Evolutionary conservation across 108 stramenopile genomes (phyloP).

Genomic region (Chaetoceros tenuissimus): DNA sequence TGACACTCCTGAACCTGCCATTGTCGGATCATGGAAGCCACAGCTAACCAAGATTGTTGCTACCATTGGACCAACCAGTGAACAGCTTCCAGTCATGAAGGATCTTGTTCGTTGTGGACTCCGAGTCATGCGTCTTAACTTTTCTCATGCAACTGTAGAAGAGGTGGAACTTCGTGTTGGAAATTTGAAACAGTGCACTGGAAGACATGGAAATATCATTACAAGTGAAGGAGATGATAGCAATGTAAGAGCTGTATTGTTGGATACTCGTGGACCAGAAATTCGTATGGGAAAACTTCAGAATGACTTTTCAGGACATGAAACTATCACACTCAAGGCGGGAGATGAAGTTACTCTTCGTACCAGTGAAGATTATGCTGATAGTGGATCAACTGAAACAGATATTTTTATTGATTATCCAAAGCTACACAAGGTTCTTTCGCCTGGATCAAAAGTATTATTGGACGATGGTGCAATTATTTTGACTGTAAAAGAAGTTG

Average conservation of each 20-base stretch:
- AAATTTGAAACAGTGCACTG: conserved; percentile 68
- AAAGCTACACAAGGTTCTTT: conserved; percentile 40
- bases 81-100: conserved; percentile 71
- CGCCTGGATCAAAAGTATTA: conserved; percentile 85
- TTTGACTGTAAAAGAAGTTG: conserved; percentile 69
- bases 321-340: conserved; percentile 46
- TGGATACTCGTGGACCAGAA: conserved; percentile 95
- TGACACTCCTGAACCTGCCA: not conserved
- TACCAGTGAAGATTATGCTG: conserved; percentile 37
- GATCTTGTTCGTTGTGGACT: conserved; percentile 73
- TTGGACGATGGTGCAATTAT: conserved; percentile 93
- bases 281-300: conserved; percentile 83
- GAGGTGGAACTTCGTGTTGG: conserved; percentile 84
- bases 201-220: conserved; percentile 6
- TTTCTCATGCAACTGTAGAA: conserved; percentile 92
- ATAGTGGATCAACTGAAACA: conserved; percentile 49
- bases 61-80: conserved; percentile 91
- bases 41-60: conserved; percentile 88
- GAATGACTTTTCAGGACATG: conserved; percentile 65
- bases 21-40: conserved; percentile 18
- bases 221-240: conserved; percentile 5
- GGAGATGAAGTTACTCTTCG: conserved; percentile 57
- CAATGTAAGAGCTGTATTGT: conserved; percentile 70
- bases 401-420: conserved; percentile 78
- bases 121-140: conserved; percentile 92